Evolutionary conservation across 306 rosid species (phyloP), one percentile per base, ranked within the genome.

Genomic region (Comarum palustre): DNA sequence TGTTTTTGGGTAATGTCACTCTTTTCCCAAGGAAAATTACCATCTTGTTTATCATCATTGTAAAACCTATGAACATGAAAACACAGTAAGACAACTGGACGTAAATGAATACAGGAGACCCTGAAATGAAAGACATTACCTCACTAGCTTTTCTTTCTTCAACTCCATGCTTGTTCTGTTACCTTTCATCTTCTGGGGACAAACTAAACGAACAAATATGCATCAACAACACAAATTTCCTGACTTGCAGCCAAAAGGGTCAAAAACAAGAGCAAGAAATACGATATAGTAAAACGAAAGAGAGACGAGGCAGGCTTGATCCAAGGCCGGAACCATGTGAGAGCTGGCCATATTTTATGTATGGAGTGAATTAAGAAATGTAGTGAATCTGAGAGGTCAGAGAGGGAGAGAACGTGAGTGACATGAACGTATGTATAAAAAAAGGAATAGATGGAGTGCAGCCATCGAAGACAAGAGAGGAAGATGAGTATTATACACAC

Each of bases 91-190:
- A 27, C 64, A 79, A 68, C n/a, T 64, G 68, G 41, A 51, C 55
- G 25, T 10, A 22, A 58, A 12, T 32, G 60, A 46, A 22, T 57
- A 38, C 50, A 61, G 38, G 16, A 65, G 43, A 62, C 36, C 31
- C 20, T 45, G 14, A 2, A 50, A 20, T 51, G 63, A 11, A 41
- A 32, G 24, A 38, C 66, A 20, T 75, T 66, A 89, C 97, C 96
- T 84, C 19, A 88, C 87, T 48, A 69, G 78, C 84, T 85, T 93
- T 43, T 80, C 89, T 73, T 84, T 81, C 83, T 85, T 91, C 2
- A 78, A 74, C 69, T 86, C 89, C 97, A 89, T 93, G 66, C 42
- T 24, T 5, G 32, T 63, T 58, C 27, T 43, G 36, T 75, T 46
- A 72, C 19, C 69, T 73, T 55, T 73, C 54, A 73, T 54, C 75